Base-by-base conservation (phyloP, 2,329 filamentous ascomycete species). In the Talaromyces sp. region DNA sequence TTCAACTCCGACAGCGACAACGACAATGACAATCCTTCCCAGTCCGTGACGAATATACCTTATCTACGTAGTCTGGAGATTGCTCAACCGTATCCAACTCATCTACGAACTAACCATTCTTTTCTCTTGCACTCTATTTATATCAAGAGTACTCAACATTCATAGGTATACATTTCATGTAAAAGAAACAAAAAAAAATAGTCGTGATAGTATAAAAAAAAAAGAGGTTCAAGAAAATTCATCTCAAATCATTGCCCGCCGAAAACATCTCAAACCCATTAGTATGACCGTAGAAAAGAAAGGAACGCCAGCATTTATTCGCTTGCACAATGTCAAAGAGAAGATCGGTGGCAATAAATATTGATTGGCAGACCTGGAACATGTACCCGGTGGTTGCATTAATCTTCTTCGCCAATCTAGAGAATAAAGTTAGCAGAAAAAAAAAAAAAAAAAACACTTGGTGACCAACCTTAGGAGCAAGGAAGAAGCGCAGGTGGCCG, bases 401-500 rank as follows among this genome's bases (percentile, higher is more conserved):
- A 81, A 66, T 81, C 79, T 60, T 81, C 79, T 57, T 81, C 79
- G 38, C 79, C 89, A 71, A 91, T 91, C 89, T 91, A 68, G 50
- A 65, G 14, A 31, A 0, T 2, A 51, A 19, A 50, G 41, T 31
- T 11, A 51, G 38, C 35, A n/a, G 3, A 29, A n/a, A 31, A 13
- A 27, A 27, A 27, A 27, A 27, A 27, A 27, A 27, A 27, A 27
- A 27, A 27, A 27, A 27, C 26, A 3, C 26, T 6, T 27, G 6
- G 26, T 27, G 17, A 9, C 26, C 84, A 62, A 95, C 95, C 92
- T 99, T 99, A 66, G 95, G 95, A 66, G 95, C 95, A 69, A 99
- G 86, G 80, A 98, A 99, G 86, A 98, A 99, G 72, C 93, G 87
- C 78, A 99, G 80, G 77, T 95, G 95, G 77, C 91, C 95, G 81